Conservation (phyloP, 352 stramenopile species). For the Plasmopara muralis region DNA sequence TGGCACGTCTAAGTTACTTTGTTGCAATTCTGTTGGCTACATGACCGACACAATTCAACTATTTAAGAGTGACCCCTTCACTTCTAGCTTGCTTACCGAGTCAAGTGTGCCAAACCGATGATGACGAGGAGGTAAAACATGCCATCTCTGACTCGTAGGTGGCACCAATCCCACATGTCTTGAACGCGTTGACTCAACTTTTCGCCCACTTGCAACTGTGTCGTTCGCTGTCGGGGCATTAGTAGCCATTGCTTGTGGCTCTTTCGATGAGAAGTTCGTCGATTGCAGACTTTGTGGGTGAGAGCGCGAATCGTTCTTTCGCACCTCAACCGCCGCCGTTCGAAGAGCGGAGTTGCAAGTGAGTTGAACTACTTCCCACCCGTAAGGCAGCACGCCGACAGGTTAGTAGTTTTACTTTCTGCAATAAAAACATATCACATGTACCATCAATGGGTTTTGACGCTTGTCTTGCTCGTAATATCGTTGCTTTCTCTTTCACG, state of each 20-base stretch:
- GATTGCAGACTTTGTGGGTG: conserved; percentile 16
- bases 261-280: conserved; percentile 33
- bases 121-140: conserved; percentile 20
- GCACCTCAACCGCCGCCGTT: conserved; percentile 16
- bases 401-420: conserved; percentile 1
- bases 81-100: conserved; percentile 8
- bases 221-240: too few species aligned
- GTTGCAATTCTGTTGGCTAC: conserved; percentile 14
- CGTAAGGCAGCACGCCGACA: neutral
- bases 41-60: conserved; percentile 3
- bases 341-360: conserved; percentile 11
- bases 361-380: too few species aligned
- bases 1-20: conserved; percentile 10
- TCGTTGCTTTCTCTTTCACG: conserved; percentile 18
- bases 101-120: conserved; percentile 13
- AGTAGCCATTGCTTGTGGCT: conserved; percentile 1
- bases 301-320: conserved; percentile 25
- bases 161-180: conserved; percentile 10
- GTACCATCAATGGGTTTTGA: conserved; percentile 41
- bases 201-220: too few species aligned
- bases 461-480: conserved; percentile 28
- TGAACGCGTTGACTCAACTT: conserved; percentile 8
- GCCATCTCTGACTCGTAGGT: conserved; percentile 9
- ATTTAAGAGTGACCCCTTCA: neutral
- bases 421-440: neutral